Evolutionary conservation across 345 rosid genomes (phyloP), one percentile per base, ranked within the genome.

Genomic region (Isatis tinctoria): DNA sequence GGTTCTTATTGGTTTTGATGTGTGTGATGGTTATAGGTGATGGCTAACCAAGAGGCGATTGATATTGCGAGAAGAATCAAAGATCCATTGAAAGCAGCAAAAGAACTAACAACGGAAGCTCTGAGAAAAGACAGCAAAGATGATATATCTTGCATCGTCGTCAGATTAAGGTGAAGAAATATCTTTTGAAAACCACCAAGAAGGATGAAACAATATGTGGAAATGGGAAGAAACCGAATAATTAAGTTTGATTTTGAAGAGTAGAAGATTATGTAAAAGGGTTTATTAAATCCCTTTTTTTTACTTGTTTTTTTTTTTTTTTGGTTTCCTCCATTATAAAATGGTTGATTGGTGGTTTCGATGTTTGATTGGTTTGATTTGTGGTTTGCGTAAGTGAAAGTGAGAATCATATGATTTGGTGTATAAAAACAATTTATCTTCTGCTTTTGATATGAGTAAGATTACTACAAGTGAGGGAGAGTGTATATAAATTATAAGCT

Each of bases 81-180:
- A 80, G 89, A 90, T 78, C 96, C 96, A 18, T 41, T 76, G 80
- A 87, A 86, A 80, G 96, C 96, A 60, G 91, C 96, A 1, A 90
- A 87, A 82, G 89, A 86, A 72, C 64, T 87, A 70, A 87, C 86
- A 3, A 53, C 85, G 0, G 92, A 89, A 79, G 92, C 92, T 11
- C 32, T 90, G 35, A 80, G 78, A 78, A 80, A 86, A 82, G 92
- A 83, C 1, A 87, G 91, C 39, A 87, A 83, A 84, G 96, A 90
- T 49, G 96, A 90, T 43, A 90, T 90, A 35, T 90, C 96, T 54
- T 90, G 96, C 28, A 84, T 90, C 1, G 92, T 90, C 8, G 80
- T 89, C 67, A 89, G 87, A 74, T 85, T 89, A 72, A 82, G 86
- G 74, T 80, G 79, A 77, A 86, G 73, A 75, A 69, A 13, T 8